These are phyloP conservation scores for Diaporthe humulicola DNA, from an alignment of 2,329 filamentous ascomycete genomes.

Conservation along the genomic window DNA sequence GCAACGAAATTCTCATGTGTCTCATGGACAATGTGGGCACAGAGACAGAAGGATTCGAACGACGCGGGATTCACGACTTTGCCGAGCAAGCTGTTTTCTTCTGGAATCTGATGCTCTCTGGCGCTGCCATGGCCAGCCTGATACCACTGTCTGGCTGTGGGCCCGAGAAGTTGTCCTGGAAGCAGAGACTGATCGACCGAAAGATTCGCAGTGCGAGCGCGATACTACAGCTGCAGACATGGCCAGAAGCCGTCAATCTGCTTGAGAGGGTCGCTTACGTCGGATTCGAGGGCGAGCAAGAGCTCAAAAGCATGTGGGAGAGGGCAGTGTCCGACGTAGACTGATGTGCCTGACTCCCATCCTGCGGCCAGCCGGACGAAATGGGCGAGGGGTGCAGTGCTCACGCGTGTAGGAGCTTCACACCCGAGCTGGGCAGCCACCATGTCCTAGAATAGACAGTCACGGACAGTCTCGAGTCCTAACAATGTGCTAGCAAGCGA, in stretches of 20 bases:
- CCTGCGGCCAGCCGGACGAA: not conserved
- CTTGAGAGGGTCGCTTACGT: not conserved
- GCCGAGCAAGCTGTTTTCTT: constrained; percentile 5
- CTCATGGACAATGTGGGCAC: not conserved
- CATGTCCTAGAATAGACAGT: constrained; percentile 14
- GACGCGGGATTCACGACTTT: not conserved
- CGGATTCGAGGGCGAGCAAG: constrained; percentile 17
- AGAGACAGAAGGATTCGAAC: not conserved
- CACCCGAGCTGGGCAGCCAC: constrained; percentile 9
- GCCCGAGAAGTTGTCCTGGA: not conserved
- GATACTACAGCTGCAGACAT: constrained; percentile 14
- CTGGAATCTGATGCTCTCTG: constrained; percentile 6
- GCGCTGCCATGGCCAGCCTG: constrained; percentile 12
- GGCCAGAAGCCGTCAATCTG: not conserved
- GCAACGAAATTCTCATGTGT: constrained; percentile 53
- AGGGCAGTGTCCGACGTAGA: not conserved
- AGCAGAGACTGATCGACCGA: not conserved
- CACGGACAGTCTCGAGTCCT: not conserved
- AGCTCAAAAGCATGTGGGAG: not conserved
- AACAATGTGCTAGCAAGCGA: not conserved
- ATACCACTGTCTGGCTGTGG: not conserved
- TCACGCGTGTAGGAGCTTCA: not conserved
- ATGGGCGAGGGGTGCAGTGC: not conserved
- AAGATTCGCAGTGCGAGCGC: not conserved
- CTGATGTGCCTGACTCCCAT: not conserved